Conservation (phyloP, 179 eudicot species). For the Heliamphora pulchella region DNA sequence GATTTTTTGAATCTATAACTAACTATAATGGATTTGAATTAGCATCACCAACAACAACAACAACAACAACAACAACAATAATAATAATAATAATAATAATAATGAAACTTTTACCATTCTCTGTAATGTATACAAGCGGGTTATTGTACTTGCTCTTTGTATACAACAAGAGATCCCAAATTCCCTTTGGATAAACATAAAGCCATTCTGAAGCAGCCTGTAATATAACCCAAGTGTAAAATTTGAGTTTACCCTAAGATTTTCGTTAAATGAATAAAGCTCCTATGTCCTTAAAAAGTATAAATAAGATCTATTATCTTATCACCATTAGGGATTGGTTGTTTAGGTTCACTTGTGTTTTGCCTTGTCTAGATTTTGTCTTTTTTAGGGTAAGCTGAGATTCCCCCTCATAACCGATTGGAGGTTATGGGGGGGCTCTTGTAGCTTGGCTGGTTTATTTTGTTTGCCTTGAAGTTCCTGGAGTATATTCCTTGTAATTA, state of each 20-base stretch:
- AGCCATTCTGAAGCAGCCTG: conserved; percentile 13
- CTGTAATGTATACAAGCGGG: conserved; percentile 13
- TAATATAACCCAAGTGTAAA: neutral
- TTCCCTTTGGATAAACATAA: conserved; percentile 4
- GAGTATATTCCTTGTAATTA: too few species aligned
- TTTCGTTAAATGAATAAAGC: neutral
- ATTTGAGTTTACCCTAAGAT: neutral
- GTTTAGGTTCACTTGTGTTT: too few species aligned
- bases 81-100: too few species aligned
- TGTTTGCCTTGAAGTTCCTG: too few species aligned
- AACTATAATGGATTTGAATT: neutral
- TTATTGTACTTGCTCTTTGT: conserved; percentile 1
- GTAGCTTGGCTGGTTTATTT: too few species aligned
- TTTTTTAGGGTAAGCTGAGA: too few species aligned
- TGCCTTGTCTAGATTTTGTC: too few species aligned
- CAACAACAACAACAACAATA: neutral
- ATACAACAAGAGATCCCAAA: neutral
- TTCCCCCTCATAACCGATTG: too few species aligned
- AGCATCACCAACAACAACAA: neutral
- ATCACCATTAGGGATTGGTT: too few species aligned
- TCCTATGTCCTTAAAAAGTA: too few species aligned
- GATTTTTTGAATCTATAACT: neutral
- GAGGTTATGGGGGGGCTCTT: too few species aligned
- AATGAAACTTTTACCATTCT: neutral
- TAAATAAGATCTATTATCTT: too few species aligned